Percentiles rank a stretch among this genome's conserved stretches.
These are phyloP conservation scores for Poa pratensis DNA, from an alignment of 176 grass and related monocot genomes.

Conservation along the genomic window DNA sequence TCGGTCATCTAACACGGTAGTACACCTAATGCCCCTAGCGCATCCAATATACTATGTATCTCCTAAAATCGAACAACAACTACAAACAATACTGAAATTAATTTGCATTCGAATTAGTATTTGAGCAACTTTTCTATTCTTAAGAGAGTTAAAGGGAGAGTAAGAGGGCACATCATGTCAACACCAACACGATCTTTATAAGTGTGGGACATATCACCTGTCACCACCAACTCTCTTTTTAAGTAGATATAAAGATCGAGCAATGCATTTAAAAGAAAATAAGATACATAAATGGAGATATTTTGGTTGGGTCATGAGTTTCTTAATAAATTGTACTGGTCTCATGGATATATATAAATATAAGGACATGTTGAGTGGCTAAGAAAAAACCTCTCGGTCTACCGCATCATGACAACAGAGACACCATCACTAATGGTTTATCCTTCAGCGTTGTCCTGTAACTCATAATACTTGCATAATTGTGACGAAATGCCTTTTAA, in stretches of 20 bases:
- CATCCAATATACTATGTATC: too few relatives aligned
- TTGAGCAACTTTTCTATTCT: too few relatives aligned
- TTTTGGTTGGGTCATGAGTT: neutral
- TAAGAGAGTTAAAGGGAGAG: too few relatives aligned
- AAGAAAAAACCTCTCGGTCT: neutral
- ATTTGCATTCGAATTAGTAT: too few relatives aligned
- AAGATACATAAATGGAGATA: neutral
- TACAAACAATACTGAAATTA: neutral
- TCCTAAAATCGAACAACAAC: too few relatives aligned
- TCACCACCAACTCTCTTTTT: neutral
- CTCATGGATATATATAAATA: neutral
- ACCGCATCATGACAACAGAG: neutral
- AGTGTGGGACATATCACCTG: neutral
- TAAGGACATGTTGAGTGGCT: neutral
- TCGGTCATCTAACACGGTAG: too few relatives aligned
- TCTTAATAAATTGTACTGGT: neutral
- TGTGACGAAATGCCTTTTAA: neutral
- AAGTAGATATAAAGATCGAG: neutral
- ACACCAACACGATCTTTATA: neutral
- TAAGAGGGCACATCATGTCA: too few relatives aligned
- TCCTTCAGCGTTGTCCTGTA: neutral
- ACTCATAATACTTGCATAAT: neutral
- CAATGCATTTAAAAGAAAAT: neutral
- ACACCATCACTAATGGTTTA: neutral
- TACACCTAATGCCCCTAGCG: too few relatives aligned